phyloP scores from a whole-genome alignment of 345 rosid genomes.

The Stellera chamaejasme region DNA sequence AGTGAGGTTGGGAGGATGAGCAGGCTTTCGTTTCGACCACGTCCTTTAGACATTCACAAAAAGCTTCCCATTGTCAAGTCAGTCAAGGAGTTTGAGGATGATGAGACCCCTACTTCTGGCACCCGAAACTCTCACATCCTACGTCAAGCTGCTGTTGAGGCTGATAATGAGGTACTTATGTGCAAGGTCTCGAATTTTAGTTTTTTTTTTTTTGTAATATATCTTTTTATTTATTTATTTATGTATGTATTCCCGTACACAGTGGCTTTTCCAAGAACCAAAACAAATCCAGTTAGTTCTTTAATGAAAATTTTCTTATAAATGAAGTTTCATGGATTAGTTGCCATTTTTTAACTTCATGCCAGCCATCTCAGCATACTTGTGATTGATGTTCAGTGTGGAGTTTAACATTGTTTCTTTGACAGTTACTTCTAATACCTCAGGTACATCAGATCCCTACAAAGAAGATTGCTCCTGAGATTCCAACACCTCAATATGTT shows the following conservation, averaged over 20 bases:
- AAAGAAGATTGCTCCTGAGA: conserved; percentile 75
- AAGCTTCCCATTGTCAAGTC: conserved; percentile 94
- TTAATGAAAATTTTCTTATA: too few species aligned
- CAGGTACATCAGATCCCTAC: conserved; percentile 49
- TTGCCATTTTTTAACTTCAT: too few species aligned
- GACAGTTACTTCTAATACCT: background rate
- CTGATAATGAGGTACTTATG: conserved; percentile 40
- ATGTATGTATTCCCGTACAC: background rate
- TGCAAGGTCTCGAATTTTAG: too few species aligned
- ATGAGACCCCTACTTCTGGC: conserved; percentile 62
- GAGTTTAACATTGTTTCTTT: background rate
- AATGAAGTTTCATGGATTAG: too few species aligned
- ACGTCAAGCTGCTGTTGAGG: conserved; percentile 46
- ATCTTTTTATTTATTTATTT: too few species aligned
- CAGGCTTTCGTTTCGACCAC: conserved; percentile 90
- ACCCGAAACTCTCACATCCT: conserved; percentile 77
- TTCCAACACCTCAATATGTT: conserved; percentile 88
- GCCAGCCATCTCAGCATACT: too few species aligned
- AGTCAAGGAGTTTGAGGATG: conserved; percentile 87
- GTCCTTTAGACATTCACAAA: conserved; percentile 93
- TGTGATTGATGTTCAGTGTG: too few species aligned
- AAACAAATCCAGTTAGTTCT: too few species aligned
- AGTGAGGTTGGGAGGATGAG: conserved; percentile 38
- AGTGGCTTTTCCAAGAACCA: background rate
- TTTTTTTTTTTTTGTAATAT: background rate